A percentile compares a stretch with the other conserved stretches of the same genome.
These are phyloP conservation scores for Balansia obtecta DNA, from an alignment of 2,329 filamentous ascomycete species.

Conservation along the genomic window DNA sequence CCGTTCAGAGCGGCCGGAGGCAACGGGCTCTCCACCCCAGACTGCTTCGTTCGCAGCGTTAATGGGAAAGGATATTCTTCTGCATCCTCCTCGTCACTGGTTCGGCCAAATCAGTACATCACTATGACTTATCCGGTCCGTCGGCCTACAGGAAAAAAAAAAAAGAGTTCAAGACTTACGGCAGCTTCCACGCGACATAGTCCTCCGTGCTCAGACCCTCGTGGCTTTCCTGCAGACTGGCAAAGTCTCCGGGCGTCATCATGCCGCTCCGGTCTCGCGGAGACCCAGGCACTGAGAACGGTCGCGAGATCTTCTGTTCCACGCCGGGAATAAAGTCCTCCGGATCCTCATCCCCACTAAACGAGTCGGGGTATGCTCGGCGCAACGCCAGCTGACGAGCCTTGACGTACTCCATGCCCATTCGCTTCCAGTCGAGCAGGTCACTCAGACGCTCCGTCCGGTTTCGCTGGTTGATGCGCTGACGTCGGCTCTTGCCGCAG, in stretches of 20 bases:
- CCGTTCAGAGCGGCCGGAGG: constrained; percentile 11
- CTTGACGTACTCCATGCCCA: constrained; percentile 99
- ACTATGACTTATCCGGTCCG: background rate
- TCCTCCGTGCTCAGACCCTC: constrained; percentile 93
- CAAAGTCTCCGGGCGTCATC: constrained; percentile 99
- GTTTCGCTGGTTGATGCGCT: constrained; percentile 98
- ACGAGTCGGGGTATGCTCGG: constrained; percentile 82
- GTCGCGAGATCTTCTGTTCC: constrained; percentile 89
- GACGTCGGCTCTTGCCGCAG: constrained; percentile 79
- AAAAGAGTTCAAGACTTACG: constrained; percentile 50
- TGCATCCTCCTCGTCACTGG: constrained; percentile 82
- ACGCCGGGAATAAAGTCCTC: constrained; percentile 85
- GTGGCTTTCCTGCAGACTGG: constrained; percentile 83
- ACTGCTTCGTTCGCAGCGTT: constrained; percentile 41
- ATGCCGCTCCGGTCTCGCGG: constrained; percentile 84
- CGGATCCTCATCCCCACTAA: constrained; percentile 67
- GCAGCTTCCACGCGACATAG: constrained; percentile 95
- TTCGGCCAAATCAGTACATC: background rate
- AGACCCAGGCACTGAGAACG: constrained; percentile 86
- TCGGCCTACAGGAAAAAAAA: no score
- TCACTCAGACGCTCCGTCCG: constrained; percentile 91
- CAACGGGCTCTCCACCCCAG: constrained; percentile 18
- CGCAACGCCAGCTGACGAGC: constrained; percentile 84
- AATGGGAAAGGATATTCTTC: constrained; percentile 54
- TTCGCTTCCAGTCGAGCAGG: constrained; percentile 95